A percentile compares a stretch with the other conserved stretches of the same genome.
Conservation (phyloP, 208 protist species). For the Spongospora subterranea region DNA sequence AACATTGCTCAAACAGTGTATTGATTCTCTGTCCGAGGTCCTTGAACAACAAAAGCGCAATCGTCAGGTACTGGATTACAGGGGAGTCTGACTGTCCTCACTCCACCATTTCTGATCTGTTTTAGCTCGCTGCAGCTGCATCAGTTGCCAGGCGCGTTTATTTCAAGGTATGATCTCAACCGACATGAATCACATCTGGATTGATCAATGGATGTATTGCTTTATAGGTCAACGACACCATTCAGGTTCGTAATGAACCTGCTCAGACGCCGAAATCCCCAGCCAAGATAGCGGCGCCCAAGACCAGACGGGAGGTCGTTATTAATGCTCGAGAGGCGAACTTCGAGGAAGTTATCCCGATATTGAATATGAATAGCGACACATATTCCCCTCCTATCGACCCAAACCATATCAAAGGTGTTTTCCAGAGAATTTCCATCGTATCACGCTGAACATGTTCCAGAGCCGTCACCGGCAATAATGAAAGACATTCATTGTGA, state of each 20-base stretch:
- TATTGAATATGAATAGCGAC: conserved; percentile 15
- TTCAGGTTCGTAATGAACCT: conserved; percentile 30
- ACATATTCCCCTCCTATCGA: not conserved
- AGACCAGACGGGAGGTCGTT: not conserved
- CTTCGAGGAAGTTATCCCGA: conserved; percentile 20
- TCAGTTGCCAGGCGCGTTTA: conserved; percentile 23
- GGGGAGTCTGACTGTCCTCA: not conserved
- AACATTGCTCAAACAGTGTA: not conserved
- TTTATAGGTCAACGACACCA: conserved; percentile 34
- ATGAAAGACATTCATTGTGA: not conserved
- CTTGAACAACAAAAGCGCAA: conserved; percentile 53
- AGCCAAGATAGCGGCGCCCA: not conserved
- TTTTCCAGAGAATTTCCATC: not conserved
- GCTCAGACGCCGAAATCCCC: not conserved
- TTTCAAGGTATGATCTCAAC: conserved; percentile 23
- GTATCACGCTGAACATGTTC: not conserved
- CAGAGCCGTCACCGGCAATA: not conserved
- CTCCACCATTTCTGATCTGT: not conserved
- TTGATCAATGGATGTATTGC: too few relatives aligned
- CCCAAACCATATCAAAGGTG: not conserved
- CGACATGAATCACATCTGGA: not conserved
- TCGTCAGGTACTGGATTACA: not conserved
- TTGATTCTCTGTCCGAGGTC: not conserved
- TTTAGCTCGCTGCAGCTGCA: conserved; percentile 13
- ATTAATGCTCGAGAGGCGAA: not conserved